Evolutionary conservation across 176 grass and related monocot genomes (phyloP), one percentile per base, ranked within the genome.

Genomic region (bread wheat (Triticum aestivum)): DNA sequence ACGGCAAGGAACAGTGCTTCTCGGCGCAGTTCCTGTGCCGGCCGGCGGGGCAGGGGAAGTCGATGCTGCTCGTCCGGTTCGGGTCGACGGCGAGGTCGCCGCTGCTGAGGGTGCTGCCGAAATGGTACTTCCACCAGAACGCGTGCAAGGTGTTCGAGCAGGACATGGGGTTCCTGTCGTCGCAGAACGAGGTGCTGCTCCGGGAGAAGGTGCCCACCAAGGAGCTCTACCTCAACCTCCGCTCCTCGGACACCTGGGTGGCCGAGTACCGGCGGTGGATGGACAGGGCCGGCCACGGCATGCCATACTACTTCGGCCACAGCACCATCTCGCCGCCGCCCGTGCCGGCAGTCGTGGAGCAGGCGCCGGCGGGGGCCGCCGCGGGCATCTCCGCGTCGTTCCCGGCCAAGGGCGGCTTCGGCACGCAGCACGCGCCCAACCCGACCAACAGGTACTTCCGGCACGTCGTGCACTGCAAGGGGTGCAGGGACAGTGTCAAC

Each of bases 291-390:
- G 97, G 94, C 0, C 89, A 92, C 41, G 94, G 97, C 7, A 99
- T 99, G 97, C 97, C 97, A 0, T 99, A 99, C 86, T 94, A 99
- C 87, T 99, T 99, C 80, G 97, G 97, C 1, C 97, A 99, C 81
- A 85, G 71, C 74, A 94, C 62, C 13, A 47, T 99, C 1, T 80
- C 90, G 42, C 78, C 79, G 44, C 94, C 94, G 6, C 20, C 83
- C 5, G 71, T 90, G 34, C 94, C 97, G 2, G 94, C 94, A 39
- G 92, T 99, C 5, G 87, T 99, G 0, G 97, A 99, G 81, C 90
- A 96, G 68, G 89, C 92, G 2, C 94, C 94, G 21, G 94, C 90
- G 18, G 97, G 96, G 49, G 61, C 93, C 18, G 77, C 87, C 0
- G 97, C 94, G 0, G 90, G 90, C 4, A 89, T 99, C 11, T 96